Percentiles rank a stretch among this genome's conserved stretches.
phyloP scores from a whole-genome alignment of 805 yeast species.

The Wickerhamiella sergipiensis region DNA sequence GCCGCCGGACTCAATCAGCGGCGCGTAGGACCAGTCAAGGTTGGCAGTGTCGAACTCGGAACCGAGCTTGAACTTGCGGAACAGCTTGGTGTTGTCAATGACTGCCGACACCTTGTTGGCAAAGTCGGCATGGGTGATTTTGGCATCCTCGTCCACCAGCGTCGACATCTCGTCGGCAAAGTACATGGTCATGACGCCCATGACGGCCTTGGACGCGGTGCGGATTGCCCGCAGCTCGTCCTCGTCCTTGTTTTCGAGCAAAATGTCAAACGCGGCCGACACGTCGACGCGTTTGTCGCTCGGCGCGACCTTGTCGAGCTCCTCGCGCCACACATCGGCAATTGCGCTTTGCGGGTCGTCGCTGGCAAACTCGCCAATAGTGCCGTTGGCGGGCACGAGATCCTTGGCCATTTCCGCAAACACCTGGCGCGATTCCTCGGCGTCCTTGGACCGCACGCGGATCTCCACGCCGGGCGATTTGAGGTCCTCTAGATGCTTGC shows the following conservation, averaged over 20 bases:
- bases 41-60: slow-evolving; percentile 61
- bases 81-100: slow-evolving; percentile 66
- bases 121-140: slow-evolving; percentile 56
- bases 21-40: slow-evolving; percentile 88
- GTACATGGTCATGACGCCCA: slow-evolving; percentile 56
- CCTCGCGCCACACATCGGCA: slow-evolving; percentile 59
- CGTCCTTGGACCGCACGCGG: slow-evolving; percentile 71
- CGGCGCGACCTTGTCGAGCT: slow-evolving; percentile 1
- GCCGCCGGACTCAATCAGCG: slow-evolving; percentile 81
- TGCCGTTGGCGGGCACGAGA: slow-evolving; percentile 27
- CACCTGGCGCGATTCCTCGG: slow-evolving; percentile 53
- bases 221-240: slow-evolving; percentile 54
- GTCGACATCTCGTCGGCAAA: slow-evolving; percentile 81
- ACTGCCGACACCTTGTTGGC: slow-evolving; percentile 67
- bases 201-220: slow-evolving; percentile 64
- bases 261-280: slow-evolving; percentile 37
- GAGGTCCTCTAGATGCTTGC: slow-evolving; percentile 58
- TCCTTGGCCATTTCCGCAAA: slow-evolving; percentile 41
- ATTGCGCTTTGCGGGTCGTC: slow-evolving; percentile 77
- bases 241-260: slow-evolving; percentile 65
- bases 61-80: slow-evolving; percentile 43
- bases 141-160: slow-evolving; percentile 74
- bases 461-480: slow-evolving; percentile 36
- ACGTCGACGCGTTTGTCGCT: slow-evolving; percentile 31
- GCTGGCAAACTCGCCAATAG: slow-evolving; percentile 54